These are phyloP conservation scores for Cucumis sativus DNA, from an alignment of 306 rosid species.

Conservation along the genomic window DNA sequence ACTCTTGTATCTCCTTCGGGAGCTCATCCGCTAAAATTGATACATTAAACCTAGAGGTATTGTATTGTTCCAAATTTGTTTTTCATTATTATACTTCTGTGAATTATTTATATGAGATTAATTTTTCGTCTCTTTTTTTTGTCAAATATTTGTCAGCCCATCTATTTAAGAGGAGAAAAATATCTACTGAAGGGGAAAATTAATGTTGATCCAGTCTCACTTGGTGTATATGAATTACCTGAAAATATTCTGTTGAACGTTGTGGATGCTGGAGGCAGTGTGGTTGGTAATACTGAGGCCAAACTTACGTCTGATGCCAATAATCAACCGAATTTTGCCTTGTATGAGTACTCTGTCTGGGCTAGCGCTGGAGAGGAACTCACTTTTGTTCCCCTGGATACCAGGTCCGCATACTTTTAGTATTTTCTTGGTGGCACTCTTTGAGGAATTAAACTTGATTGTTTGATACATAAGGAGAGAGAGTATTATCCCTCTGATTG, in stretches of 20 bases:
- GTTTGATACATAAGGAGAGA: background rate
- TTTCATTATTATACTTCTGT: background rate
- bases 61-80: conserved; percentile 9
- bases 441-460: background rate
- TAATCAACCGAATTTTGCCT: conserved; percentile 30
- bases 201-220: conserved; percentile 39
- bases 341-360: conserved; percentile 69
- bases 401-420: conserved; percentile 41
- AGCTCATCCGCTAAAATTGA: conserved; percentile 64
- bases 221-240: conserved; percentile 32
- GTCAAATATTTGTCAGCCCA: conserved; percentile 37
- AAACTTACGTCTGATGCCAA: conserved; percentile 31
- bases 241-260: conserved; percentile 56
- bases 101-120: background rate
- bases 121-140: background rate
- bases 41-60: conserved; percentile 55
- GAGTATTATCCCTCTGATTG: background rate
- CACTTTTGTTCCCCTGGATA: conserved; percentile 65
- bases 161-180: conserved; percentile 75
- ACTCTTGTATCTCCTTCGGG: conserved; percentile 90
- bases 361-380: conserved; percentile 64
- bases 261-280: conserved; percentile 28
- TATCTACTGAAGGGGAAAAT: conserved; percentile 78
- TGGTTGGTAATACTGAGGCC: conserved; percentile 35
- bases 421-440: background rate